Base-by-base conservation (phyloP, 1,284 basidiomycete genomes). In the Heterobasidion annosum region DNA sequence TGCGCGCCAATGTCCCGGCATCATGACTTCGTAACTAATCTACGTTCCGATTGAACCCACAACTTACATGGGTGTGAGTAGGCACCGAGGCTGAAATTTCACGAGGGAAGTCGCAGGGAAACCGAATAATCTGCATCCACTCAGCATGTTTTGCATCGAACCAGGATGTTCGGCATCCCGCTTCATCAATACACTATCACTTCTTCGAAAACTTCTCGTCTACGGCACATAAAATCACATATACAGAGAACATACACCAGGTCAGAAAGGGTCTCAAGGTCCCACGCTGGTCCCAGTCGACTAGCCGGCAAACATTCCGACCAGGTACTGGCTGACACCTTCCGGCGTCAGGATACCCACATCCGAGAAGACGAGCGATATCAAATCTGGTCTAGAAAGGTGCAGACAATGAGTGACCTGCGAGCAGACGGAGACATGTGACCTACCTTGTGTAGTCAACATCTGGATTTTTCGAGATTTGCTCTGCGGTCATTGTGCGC, bases 281-380 rank as follows among this genome's bases (percentile, higher is more conserved):
- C 25, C 25, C 25, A 25, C 25, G 37, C 12, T 40, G 37, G 12
- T 40, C 37, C 37, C 12, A 40, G 37, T 40, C 12, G n/a, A 51
- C 71, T 69, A 87, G 62, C 83, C 87, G 59, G 88, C 83, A 73
- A 93, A 94, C 83, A 94, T 93, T 59, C 89, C 88, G 58, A 94
- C 88, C 55, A 94, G 76, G 66, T 93, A 93, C 68, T 92, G 91
- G 66, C 88, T 92, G 51, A 95, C 92, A 55, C 91, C 92, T 68
- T 90, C 88, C 44, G 93, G 93, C 16, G 93, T 95, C 59, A 97
- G 74, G 59, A 91, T 91, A 37, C 93, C 93, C 32, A 95, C 88
- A 61, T 97, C 93, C 56, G 89, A 92, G 64, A 97, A 91, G 35
- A 97, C 88, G 35, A 95, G 77, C 12, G 90, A 88, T 62, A 96